Evolutionary conservation across 495 filamentous ascomycete genomes (phyloP), one percentile per base, ranked within the genome.

Genomic region (Penicillium atrosanguineum): DNA sequence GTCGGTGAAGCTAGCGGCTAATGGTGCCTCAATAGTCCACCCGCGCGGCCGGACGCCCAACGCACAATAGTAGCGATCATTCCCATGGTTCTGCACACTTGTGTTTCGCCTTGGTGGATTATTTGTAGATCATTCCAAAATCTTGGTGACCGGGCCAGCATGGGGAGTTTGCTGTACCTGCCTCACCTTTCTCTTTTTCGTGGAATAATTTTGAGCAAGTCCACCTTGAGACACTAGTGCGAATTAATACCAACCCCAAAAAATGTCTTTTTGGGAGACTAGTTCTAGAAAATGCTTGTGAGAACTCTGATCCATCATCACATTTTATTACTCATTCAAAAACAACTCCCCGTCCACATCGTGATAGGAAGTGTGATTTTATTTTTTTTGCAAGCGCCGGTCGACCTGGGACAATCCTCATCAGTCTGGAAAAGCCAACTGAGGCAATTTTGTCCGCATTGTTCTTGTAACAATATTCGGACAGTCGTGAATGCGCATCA

Each of bases 21-120:
- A 59, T 59, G 55, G 55, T 62, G 21, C 41, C 44, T 41, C 62
- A 65, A 65, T 62, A 65, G 59, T 65, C 48, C 44, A 56, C 25
- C 44, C 56, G 12, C 11, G 31, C 31, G 4, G 12, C 15, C 12
- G 9, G 44, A 34, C 14, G 26, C 45, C 42, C 37, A 25, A 47
- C 29, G 42, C 28, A 46, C 38, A 46, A 48, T 46, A 59, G 56
- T 59, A 59, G 56, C 43, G 14, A 4, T 1, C 31, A 15, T 28
- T 43, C 21, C 59, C 62, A 65, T 50, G 56, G 56, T 44, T 60
- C 31, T 41, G 41, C 28, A 26, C 6, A 1, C 7, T 25, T 49
- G 19, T 47, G 29, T 40, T 54, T 21, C 16, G 21, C 19, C 46
- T n/a, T 28, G 9, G 41, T 50, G 46, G 55, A 38, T 15, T 34